Percentiles rank a stretch among this genome's conserved stretches.
Evolutionary conservation across 345 rosid species (phyloP).

Genomic region (Carallia pectinifolia): DNA sequence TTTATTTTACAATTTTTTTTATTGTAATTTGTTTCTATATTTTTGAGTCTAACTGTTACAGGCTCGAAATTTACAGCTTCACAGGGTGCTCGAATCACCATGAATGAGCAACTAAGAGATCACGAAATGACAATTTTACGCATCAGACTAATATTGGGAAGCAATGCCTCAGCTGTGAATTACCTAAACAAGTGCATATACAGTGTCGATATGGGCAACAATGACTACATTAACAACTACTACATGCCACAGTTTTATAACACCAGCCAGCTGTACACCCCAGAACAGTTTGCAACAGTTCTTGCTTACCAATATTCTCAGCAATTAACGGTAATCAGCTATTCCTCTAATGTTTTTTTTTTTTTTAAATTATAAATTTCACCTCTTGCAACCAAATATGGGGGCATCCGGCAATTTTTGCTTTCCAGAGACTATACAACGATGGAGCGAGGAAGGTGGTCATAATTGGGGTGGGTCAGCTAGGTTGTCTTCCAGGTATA

Average conservation of each 20-base stretch:
- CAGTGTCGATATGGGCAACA: constrained; percentile 9
- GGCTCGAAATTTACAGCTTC: too few species aligned
- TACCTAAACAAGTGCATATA: constrained; percentile 33
- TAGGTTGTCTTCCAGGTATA: constrained; percentile 31
- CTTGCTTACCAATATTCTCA: too few species aligned
- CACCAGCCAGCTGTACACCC: too few species aligned
- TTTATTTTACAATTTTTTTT: too few species aligned
- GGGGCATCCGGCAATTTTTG: too few species aligned
- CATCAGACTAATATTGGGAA: background rate
- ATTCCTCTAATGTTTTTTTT: background rate
- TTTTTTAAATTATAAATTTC: too few species aligned
- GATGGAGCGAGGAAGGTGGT: constrained; percentile 38
- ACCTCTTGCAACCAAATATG: too few species aligned
- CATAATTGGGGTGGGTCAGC: constrained; percentile 26
- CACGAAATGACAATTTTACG: background rate
- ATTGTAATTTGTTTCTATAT: too few species aligned
- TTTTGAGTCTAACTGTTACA: too few species aligned
- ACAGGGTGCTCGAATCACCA: constrained; percentile 6
- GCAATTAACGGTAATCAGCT: constrained; percentile 19
- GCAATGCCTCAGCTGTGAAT: background rate
- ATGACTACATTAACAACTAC: constrained; percentile 22
- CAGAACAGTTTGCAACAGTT: too few species aligned
- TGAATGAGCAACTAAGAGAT: constrained; percentile 5
- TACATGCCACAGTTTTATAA: too few species aligned
- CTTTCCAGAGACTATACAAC: constrained; percentile 17